phyloP scores from a whole-genome alignment of 1,284 basidiomycete species.

The Ustilago nuda region DNA sequence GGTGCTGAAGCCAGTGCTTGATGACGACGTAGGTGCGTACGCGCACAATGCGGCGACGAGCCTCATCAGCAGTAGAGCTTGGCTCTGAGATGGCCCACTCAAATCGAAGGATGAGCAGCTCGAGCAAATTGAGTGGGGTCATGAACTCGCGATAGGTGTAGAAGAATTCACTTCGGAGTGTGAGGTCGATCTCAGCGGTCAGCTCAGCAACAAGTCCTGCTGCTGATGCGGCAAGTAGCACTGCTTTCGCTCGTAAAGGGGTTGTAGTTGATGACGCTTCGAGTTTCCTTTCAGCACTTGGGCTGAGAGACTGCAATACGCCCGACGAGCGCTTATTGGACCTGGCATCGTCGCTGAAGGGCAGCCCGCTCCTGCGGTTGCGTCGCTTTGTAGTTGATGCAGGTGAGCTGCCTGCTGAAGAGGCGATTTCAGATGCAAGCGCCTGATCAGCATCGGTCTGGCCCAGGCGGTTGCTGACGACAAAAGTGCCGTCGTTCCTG shows the following conservation, averaged over 20 bases:
- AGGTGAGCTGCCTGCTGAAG: conserved; percentile 14
- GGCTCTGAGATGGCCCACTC: conserved; percentile 57
- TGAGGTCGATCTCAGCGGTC: conserved; percentile 61
- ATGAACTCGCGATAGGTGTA: conserved; percentile 61
- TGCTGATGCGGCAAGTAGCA: conserved; percentile 56
- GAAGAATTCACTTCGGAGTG: conserved; percentile 61
- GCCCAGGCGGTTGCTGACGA: conserved; percentile 40
- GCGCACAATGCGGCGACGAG: conserved; percentile 58
- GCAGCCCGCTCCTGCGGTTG: conserved; percentile 28
- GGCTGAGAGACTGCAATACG: conserved; percentile 2
- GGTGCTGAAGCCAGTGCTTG: conserved; percentile 61
- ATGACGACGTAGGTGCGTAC: conserved; percentile 63
- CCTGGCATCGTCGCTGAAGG: conserved; percentile 12
- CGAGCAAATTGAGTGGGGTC: conserved; percentile 48
- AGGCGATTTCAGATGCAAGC: conserved; percentile 10
- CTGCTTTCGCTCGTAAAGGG: conserved; percentile 14
- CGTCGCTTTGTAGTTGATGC: conserved; percentile 25
- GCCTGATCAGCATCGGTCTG: conserved; percentile 16
- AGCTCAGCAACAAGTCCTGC: conserved; percentile 61
- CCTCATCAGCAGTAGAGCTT: conserved; percentile 49
- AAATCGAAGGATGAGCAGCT: conserved; percentile 59
- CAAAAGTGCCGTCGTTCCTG: conserved; percentile 35
- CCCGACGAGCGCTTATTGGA: conserved; percentile 6
- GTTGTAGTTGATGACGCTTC: background rate
- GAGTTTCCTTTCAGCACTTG: conserved; percentile 11